Evolutionary conservation across 2,329 filamentous ascomycete genomes (phyloP), one percentile per base, ranked within the genome.

Genomic region (Neonectria faginata): DNA sequence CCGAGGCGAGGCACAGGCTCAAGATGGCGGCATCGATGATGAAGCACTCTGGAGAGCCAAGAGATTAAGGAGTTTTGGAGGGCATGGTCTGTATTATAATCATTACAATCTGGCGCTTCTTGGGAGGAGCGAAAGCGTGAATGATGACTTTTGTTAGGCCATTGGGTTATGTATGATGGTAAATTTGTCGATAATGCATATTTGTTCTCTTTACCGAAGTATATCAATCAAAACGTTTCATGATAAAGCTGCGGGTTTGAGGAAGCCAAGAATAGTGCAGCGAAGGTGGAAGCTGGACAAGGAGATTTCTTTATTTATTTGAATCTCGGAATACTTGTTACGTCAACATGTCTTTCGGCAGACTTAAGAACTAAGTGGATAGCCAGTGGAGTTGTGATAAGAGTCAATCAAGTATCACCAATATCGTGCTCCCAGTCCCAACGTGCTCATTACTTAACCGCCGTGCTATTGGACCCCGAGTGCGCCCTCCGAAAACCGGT

Each of bases 11-110:
- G 31, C 72, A 74, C 11, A 63, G 72, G 39, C 10, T 74, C 18
- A 68, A 66, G 33, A 74, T 69, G 69, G 72, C 72, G 31, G 72
- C 72, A 2, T 73, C 70, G 2, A 73, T 71, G 67, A 74, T 73
- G 71, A 71, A 73, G 41, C 69, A 73, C 36, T 65, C 71, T 3
- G 55, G 66, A 18, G 69, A 70, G 18, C 68, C 71, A 9, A 68
- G 67, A 66, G 66, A 67, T 73, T 61, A 67, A 12, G 62, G 11
- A 33, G 1, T 27, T 45, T 36, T 33, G 39, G 16, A 20, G 18
- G 33, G 8, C 14, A 57, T 18, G 11, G n/a, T 55, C 10, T n/a
- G 18, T 41, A 27, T 51, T 12, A 51, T 47, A 42, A 29, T 22
- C 16, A 36, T 44, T n/a, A 12, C 18, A 9, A 25, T 60, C 36